Percentiles rank a stretch among this genome's conserved stretches.
phyloP scores from a whole-genome alignment of 192 early-diverging fungal genomes.

The Gaertneriomyces sp. region DNA sequence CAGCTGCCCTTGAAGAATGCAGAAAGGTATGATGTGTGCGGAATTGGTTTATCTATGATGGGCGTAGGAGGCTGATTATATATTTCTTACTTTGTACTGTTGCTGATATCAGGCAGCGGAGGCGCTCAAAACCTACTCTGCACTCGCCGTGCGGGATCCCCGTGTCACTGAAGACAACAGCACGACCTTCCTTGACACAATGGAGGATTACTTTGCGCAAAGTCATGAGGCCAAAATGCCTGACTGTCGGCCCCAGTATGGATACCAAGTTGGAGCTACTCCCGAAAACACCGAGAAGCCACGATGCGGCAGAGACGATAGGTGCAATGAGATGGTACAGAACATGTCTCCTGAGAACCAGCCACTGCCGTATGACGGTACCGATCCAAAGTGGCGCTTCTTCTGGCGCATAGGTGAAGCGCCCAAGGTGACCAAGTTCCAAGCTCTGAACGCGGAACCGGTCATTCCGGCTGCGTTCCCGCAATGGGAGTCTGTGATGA shows the following conservation, averaged over 20 bases:
- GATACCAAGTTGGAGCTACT: conserved; percentile 56
- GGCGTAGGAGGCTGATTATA: not conserved
- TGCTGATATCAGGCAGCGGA: conserved; percentile 47
- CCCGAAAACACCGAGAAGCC: conserved; percentile 68
- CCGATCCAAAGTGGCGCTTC: conserved; percentile 74
- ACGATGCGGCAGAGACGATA: conserved; percentile 55
- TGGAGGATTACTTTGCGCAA: conserved; percentile 72
- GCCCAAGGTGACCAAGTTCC: conserved; percentile 55
- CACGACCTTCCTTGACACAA: conserved; percentile 52
- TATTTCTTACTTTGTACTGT: not conserved
- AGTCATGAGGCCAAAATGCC: conserved; percentile 54
- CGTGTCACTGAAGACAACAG: conserved; percentile 54
- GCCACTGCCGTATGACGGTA: conserved; percentile 51
- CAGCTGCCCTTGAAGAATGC: conserved; percentile 52
- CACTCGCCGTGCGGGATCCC: conserved; percentile 64
- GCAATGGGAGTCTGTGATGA: conserved; percentile 60
- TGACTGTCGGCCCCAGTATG: conserved; percentile 60
- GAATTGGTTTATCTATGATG: no score
- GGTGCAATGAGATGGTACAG: conserved; percentile 54
- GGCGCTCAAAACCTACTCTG: conserved; percentile 60
- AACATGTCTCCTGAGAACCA: conserved; percentile 53
- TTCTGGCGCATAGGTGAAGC: conserved; percentile 63
- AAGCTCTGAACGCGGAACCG: conserved; percentile 57
- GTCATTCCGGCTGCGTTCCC: conserved; percentile 67
- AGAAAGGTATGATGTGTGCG: conserved; percentile 34